Percentiles rank a stretch among this genome's conserved stretches.
Evolutionary conservation across 169 alveolate genomes (phyloP).

Genomic region (Plasmodium knowlesi): DNA sequence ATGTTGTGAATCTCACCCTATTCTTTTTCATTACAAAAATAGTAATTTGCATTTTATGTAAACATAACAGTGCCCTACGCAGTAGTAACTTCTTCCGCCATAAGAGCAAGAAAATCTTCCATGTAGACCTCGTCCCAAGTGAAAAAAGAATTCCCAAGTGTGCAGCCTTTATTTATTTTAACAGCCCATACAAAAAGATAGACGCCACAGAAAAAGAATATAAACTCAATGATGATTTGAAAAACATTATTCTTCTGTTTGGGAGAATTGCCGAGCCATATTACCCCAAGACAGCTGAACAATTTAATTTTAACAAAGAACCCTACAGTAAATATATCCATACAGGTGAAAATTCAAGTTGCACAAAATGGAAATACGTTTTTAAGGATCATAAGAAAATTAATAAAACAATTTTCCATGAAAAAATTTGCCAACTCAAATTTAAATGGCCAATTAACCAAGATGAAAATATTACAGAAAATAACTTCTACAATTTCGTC

Average conservation of each 20-base stretch:
- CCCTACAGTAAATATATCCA: constrained; percentile 72
- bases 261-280: constrained; percentile 69
- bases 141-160: not conserved
- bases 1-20: constrained; percentile 28
- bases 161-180: constrained; percentile 15
- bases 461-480: constrained; percentile 70
- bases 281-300: constrained; percentile 66
- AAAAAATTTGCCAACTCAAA: constrained; percentile 63
- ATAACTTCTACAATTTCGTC: constrained; percentile 54
- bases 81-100: not conserved
- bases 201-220: constrained; percentile 10
- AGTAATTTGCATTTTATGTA: constrained; percentile 22
- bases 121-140: not conserved
- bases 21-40: constrained; percentile 27
- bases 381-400: constrained; percentile 33
- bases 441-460: constrained; percentile 73
- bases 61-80: constrained; percentile 1
- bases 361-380: constrained; percentile 53
- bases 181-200: constrained; percentile 33
- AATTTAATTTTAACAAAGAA: constrained; percentile 54
- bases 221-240: constrained; percentile 57
- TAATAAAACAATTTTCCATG: constrained; percentile 44
- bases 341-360: constrained; percentile 13
- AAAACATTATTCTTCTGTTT: constrained; percentile 46
- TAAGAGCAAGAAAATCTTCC: not conserved